These are phyloP conservation scores for Yamadazyma friedrichii DNA, from an alignment of 1,139 yeast genomes.

Conservation along the genomic window DNA sequence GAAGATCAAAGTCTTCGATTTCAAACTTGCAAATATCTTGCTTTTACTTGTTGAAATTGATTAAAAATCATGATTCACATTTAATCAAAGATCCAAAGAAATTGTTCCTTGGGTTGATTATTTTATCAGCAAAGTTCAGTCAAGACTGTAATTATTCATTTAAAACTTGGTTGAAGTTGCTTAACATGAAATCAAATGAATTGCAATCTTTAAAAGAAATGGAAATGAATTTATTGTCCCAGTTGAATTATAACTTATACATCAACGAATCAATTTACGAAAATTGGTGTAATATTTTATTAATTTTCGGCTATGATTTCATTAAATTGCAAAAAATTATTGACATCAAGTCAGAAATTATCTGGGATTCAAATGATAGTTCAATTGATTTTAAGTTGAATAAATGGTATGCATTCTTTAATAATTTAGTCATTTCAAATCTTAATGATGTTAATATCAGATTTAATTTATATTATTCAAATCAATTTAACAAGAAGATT, in stretches of 20 bases:
- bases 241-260: slow-evolving; percentile 56
- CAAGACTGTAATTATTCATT: slow-evolving; percentile 73
- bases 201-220: slow-evolving; percentile 41
- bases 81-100: slow-evolving; percentile 56
- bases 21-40: slow-evolving; percentile 66
- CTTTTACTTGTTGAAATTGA: slow-evolving; percentile 56
- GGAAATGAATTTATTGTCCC: slow-evolving; percentile 54
- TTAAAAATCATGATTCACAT: slow-evolving; percentile 17
- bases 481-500: slow-evolving; percentile 36
- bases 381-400: slow-evolving; percentile 22
- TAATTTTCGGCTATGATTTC: slow-evolving; percentile 47
- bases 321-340: slow-evolving; percentile 27
- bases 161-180: slow-evolving; percentile 73
- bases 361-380: slow-evolving; percentile 28
- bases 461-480: slow-evolving; percentile 30
- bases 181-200: slow-evolving; percentile 48
- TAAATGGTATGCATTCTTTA: slow-evolving; percentile 34
- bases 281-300: slow-evolving; percentile 52
- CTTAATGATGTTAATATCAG: slow-evolving; percentile 25
- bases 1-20: slow-evolving; percentile 66
- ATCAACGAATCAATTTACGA: slow-evolving; percentile 50
- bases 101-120: slow-evolving; percentile 62
- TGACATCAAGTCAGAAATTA: slow-evolving; percentile 21
- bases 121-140: slow-evolving; percentile 68
- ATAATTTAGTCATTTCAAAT: slow-evolving; percentile 18